A percentile compares a stretch with the other conserved stretches of the same genome.
Conservation (phyloP, 2,329 filamentous ascomycete species). For the Hymenoscyphus scutula region DNA sequence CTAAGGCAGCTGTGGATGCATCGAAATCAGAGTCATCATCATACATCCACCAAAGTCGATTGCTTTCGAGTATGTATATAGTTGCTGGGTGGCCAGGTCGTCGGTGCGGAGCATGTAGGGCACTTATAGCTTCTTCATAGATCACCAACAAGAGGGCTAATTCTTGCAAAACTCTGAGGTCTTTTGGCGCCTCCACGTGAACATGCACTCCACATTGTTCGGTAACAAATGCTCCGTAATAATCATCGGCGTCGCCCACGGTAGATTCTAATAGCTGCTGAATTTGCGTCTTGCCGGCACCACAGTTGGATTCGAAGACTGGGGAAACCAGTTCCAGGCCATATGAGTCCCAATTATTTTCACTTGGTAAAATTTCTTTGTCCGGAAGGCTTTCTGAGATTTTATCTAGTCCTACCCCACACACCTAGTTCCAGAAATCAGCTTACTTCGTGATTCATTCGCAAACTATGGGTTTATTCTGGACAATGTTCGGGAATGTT, state of each 20-base stretch:
- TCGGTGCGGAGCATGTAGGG: slow-evolving; percentile 27
- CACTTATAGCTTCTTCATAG: slow-evolving; percentile 31
- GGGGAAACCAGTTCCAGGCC: slow-evolving; percentile 29
- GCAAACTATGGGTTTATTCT: too few species aligned
- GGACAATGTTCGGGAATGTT: too few species aligned
- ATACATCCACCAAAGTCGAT: slow-evolving; percentile 22
- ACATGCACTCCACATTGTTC: slow-evolving; percentile 32
- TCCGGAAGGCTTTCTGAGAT: slow-evolving; percentile 25
- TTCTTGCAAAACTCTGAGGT: slow-evolving; percentile 21
- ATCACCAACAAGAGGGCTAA: slow-evolving; percentile 28
- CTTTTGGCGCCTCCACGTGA: slow-evolving; percentile 26
- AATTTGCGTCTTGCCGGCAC: slow-evolving; percentile 16
- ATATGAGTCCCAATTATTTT: slow-evolving; percentile 27
- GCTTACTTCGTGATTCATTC: too few species aligned
- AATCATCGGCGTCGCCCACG: slow-evolving; percentile 9
- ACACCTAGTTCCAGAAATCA: slow-evolving; percentile 10
- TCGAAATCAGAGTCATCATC: slow-evolving; percentile 6
- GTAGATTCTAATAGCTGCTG: slow-evolving; percentile 16
- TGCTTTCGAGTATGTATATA: slow-evolving; percentile 21
- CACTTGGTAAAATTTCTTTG: background rate
- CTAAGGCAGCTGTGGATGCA: slow-evolving; percentile 7
- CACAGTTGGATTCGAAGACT: slow-evolving; percentile 14
- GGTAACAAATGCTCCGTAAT: slow-evolving; percentile 26
- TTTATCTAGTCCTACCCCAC: slow-evolving; percentile 27
- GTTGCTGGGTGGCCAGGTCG: slow-evolving; percentile 20